Evolutionary conservation across 345 rosid genomes (phyloP), one percentile per base, ranked within the genome.

Genomic region (Bruguiera sexangula): DNA sequence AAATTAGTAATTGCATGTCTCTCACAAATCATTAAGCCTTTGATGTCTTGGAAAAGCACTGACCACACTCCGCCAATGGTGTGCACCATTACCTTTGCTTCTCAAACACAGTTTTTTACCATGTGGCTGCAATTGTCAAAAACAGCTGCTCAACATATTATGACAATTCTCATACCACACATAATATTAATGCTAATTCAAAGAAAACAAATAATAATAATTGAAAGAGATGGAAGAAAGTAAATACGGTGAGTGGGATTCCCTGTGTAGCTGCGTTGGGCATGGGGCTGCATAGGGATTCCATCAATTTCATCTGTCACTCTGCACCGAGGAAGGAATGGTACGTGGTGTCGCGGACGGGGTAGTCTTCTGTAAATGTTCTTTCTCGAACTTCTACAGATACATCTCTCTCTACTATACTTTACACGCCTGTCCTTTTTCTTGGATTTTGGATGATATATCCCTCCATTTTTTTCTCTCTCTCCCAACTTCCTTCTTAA

Each of bases 231-330:
- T 6, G 1, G 37, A 34, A 34, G 10, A 34, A 34, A 34, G 37
- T 8, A 34, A 7, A 43, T 3, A 43, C 0, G 3, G 18, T 13
- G 15, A 80, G 86, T 84, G 84, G 88, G 86, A 81, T 86, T 85
- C 75, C 76, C 55, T 56, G 79, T 65, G 70, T 3, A 39, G 20
- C 6, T 37, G 75, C 82, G 62, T 74, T 31, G 87, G 73, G 67
- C 22, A 64, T 63, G 70, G 86, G 69, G 86, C 83, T 82, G 84
- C 87, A 34, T 7, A 77, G 95, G 97, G 88, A 88, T 88, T 88
- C 87, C 80, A 85, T 85, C 86, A 74, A 55, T 77, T 65, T 76
- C 62, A 63, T 18, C 62, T 27, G 26, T 62, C 32, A 19, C 21
- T 60, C 10, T n/a, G 1, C 36, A 22, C 39, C 60, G 52, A 76